Percentiles rank a stretch among this genome's conserved stretches.
Conservation (phyloP, 176 grass and related monocot genomes). For the Hordeum vulgare region DNA sequence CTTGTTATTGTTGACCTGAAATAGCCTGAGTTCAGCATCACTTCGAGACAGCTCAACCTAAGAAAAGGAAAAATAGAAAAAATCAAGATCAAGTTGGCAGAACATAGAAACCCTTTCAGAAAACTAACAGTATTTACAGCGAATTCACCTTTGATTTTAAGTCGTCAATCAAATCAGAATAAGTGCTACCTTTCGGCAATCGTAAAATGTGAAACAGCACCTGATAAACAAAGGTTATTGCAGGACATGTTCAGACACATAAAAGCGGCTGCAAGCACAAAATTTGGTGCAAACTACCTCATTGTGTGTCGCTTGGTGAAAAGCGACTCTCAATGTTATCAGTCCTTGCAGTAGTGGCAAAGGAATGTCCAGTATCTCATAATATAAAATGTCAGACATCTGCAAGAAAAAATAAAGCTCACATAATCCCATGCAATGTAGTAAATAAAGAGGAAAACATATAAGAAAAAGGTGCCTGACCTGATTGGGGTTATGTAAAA, state of each 20-base stretch:
- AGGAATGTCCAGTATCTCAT: slow-evolving; percentile 75
- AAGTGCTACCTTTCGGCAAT: slow-evolving; percentile 46
- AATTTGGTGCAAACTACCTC: slow-evolving; percentile 35
- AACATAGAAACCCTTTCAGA: neutral
- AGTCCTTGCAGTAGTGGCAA: slow-evolving; percentile 70
- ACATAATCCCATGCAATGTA: slow-evolving; percentile 13
- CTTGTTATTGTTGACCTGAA: slow-evolving; percentile 49
- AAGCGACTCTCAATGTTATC: slow-evolving; percentile 55
- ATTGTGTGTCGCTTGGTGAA: slow-evolving; percentile 44
- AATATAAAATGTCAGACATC: slow-evolving; percentile 70
- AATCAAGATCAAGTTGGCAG: slow-evolving; percentile 1
- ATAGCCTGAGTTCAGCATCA: slow-evolving; percentile 52
- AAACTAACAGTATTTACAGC: neutral
- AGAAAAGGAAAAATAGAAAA: neutral
- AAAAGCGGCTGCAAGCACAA: neutral
- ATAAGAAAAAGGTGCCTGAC: slow-evolving; percentile 20
- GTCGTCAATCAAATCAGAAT: slow-evolving; percentile 51
- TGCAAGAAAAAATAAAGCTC: slow-evolving; percentile 30
- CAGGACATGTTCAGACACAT: slow-evolving; percentile 22
- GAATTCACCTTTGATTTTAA: slow-evolving; percentile 58
- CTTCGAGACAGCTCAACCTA: slow-evolving; percentile 52
- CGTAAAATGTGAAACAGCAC: slow-evolving; percentile 42
- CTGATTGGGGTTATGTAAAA: slow-evolving; percentile 46
- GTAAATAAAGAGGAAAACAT: neutral
- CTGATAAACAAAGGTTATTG: slow-evolving; percentile 21